Conservation (phyloP, 1,284 basidiomycete genomes). For the Ganoderma multipileum region DNA sequence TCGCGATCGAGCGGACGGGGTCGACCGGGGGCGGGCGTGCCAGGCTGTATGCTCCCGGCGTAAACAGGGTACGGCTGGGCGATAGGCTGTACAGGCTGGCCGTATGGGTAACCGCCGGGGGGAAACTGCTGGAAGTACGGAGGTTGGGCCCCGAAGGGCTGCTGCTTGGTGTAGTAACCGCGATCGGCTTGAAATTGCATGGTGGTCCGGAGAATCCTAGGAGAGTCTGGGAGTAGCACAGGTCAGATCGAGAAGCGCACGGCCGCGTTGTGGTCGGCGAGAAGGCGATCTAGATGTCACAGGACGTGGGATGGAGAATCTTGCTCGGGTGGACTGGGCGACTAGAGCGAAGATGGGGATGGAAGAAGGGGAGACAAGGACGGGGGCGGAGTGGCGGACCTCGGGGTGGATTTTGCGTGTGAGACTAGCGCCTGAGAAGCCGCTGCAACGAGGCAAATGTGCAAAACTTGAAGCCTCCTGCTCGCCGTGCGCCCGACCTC, state of each 20-base stretch:
- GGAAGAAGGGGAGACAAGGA: conserved; percentile 6
- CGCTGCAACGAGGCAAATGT: conserved; percentile 30
- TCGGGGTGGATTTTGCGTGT: conserved; percentile 15
- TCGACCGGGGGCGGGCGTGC: conserved; percentile 27
- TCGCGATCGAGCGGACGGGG: conserved; percentile 31
- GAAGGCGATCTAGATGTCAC: conserved; percentile 10
- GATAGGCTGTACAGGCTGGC: conserved; percentile 19
- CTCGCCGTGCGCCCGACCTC: not conserved
- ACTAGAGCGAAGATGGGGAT: conserved; percentile 10
- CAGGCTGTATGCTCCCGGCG: conserved; percentile 22
- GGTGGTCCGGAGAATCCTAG: not conserved
- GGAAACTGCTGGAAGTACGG: conserved; percentile 31
- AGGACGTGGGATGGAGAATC: conserved; percentile 4
- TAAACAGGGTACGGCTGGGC: conserved; percentile 31
- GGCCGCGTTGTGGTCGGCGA: conserved; percentile 1
- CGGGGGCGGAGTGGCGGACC: not conserved
- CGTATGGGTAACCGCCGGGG: conserved; percentile 28
- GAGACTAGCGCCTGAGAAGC: conserved; percentile 26
- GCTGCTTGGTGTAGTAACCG: conserved; percentile 32
- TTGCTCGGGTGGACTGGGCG: conserved; percentile 11
- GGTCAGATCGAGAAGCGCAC: not conserved
- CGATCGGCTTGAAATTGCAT: conserved; percentile 37
- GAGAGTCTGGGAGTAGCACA: not conserved
- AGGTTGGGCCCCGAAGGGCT: conserved; percentile 24
- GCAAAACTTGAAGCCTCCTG: not conserved